phyloP scores from a whole-genome alignment of 139 green algal species.

The Pleodorina starrii region DNA sequence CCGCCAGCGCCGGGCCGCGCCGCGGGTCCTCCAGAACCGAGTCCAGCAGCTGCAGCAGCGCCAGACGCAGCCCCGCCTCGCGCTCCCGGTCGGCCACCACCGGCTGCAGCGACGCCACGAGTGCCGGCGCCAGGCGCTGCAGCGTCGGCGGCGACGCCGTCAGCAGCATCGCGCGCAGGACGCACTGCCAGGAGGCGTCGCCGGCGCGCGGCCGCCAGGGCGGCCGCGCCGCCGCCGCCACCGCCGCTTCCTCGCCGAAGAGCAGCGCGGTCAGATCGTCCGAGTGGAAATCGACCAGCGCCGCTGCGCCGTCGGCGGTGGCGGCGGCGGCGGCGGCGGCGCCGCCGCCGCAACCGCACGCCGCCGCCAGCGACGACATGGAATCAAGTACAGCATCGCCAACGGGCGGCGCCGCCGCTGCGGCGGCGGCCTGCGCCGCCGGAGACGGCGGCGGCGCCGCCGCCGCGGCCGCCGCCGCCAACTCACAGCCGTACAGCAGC shows the following conservation, averaged over 20 bases:
- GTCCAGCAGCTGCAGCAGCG: conserved; percentile 76
- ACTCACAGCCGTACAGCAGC: conserved; percentile 70
- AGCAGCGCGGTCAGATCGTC: conserved; percentile 51
- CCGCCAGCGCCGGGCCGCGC: conserved; percentile 8
- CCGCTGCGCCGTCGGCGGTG: not conserved
- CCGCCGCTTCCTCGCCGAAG: conserved; percentile 30
- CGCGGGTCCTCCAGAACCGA: conserved; percentile 69
- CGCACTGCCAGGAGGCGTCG: conserved; percentile 31
- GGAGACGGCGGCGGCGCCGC: not conserved
- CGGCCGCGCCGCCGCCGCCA: conserved; percentile 20
- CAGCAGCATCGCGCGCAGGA: conserved; percentile 69
- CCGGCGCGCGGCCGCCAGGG: conserved; percentile 16
- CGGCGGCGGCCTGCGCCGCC: conserved; percentile 34
- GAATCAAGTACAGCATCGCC: not conserved
- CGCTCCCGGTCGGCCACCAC: conserved; percentile 42
- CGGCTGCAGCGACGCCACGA: conserved; percentile 36
- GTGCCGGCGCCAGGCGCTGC: not conserved
- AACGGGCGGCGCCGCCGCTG: not conserved
- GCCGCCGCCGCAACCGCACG: not conserved
- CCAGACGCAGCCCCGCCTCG: conserved; percentile 55
- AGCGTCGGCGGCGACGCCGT: conserved; percentile 46
- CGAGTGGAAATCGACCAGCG: conserved; percentile 56
- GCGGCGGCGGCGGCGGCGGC: not conserved
- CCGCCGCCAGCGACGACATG: not conserved
- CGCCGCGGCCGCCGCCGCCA: conserved; percentile 18